Base-by-base conservation (phyloP, 768 basidiomycete species). In the Russula olivacea region DNA sequence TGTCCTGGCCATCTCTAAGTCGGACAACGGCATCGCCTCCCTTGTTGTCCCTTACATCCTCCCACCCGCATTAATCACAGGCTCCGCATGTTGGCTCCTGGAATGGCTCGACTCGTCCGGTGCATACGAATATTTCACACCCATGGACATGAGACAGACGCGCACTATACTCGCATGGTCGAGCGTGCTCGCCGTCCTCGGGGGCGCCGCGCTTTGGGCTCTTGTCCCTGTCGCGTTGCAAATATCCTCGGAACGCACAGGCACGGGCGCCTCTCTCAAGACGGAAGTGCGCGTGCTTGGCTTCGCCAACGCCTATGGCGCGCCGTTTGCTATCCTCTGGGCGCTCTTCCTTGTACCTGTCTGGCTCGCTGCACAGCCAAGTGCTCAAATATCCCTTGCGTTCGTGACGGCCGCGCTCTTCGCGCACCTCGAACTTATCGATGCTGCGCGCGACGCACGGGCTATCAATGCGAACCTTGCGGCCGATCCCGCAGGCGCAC, bases 261-360 rank as follows among this genome's bases (percentile, higher is more conserved):
- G 61, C 23, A 3, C 58, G 34, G 40, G 62, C 15, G 61, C 62
- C 67, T 63, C 77, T 66, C 68, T 75, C 55, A 78, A 71, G 71
- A 73, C 69, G 17, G 79, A 83, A 52, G 79, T 84, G 47, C 79
- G 77, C 21, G 81, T 98, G 1, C 74, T 93, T 1, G 95, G 95
- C 0, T 96, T 87, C 69, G 90, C 91, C 0, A 97, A 98, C 71
- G 86, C 91, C 0, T 95, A 86, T 69, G 96, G 93, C 17, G 86
- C 93, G 17, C 84, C 91, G 1, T 97, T 93, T 73, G 76, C 94
- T 59, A 75, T 96, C 41, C 91, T 97, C 70, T 88, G 89, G 83
- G 78, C 81, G 8, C 79, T 89, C 25, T 74, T 79, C 52, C 81
- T 96, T 45, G 77, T 78, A 4, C 58, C 87, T 14, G 76, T 89